These are phyloP conservation scores for Escallonia herrerae DNA, from an alignment of 129 eudicot genomes.

Conservation along the genomic window DNA sequence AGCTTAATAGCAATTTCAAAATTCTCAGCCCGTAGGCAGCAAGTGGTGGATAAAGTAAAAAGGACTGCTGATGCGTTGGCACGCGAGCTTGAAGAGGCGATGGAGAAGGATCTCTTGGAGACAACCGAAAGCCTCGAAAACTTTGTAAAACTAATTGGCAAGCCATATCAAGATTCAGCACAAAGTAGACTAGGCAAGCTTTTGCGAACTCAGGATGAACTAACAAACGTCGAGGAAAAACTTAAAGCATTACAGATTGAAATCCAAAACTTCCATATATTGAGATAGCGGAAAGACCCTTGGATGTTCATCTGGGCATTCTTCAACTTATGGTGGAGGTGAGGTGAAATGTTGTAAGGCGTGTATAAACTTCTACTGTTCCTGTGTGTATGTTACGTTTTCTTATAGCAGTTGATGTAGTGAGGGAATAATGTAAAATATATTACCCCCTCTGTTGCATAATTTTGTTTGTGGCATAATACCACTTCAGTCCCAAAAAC, in stretches of 20 bases:
- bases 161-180: constrained; percentile 73
- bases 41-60: constrained; percentile 62
- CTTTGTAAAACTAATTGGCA: constrained; percentile 52
- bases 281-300: too few relatives aligned
- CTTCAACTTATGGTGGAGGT: not conserved
- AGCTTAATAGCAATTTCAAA: constrained; percentile 79
- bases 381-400: too few relatives aligned
- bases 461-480: too few relatives aligned
- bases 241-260: constrained; percentile 58
- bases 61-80: constrained; percentile 66
- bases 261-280: constrained; percentile 73
- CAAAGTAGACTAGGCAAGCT: constrained; percentile 64
- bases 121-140: constrained; percentile 41
- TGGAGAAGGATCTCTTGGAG: constrained; percentile 68
- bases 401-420: too few relatives aligned
- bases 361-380: too few relatives aligned
- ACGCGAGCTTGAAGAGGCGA: constrained; percentile 74
- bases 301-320: too few relatives aligned
- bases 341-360: not conserved
- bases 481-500: too few relatives aligned
- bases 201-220: constrained; percentile 41
- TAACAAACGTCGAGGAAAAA: constrained; percentile 51
- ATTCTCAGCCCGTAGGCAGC: constrained; percentile 71
- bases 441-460: too few relatives aligned
- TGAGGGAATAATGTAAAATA: too few relatives aligned